phyloP scores from a whole-genome alignment of 2,329 filamentous ascomycete species.

The Penicillium italicum region DNA sequence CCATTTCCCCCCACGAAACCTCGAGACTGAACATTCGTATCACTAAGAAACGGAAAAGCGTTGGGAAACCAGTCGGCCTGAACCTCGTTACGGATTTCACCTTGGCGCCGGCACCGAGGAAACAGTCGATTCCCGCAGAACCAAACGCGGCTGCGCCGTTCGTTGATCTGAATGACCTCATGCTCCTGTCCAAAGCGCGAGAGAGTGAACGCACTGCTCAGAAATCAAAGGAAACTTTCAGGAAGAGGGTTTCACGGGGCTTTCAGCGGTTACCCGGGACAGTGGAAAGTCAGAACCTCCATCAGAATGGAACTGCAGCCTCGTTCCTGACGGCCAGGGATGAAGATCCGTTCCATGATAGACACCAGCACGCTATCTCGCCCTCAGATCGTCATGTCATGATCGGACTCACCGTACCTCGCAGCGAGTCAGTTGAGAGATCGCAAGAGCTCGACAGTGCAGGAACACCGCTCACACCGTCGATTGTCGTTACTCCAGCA shows the following conservation, averaged over 20 bases:
- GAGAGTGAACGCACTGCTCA: conserved; percentile 32
- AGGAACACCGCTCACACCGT: conserved; percentile 42
- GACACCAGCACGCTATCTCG: conserved; percentile 36
- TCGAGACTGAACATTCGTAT: conserved; percentile 16
- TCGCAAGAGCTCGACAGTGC: conserved; percentile 28
- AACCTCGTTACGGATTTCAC: conserved; percentile 45
- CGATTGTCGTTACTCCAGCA: conserved; percentile 47
- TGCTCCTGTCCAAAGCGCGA: conserved; percentile 32
- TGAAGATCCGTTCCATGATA: conserved; percentile 23
- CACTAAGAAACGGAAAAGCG: conserved; percentile 23
- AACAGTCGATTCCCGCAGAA: background rate
- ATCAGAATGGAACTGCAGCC: conserved; percentile 9
- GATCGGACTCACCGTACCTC: conserved; percentile 45
- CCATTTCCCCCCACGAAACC: conserved; percentile 7
- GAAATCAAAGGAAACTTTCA: conserved; percentile 21
- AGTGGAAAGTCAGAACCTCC: background rate
- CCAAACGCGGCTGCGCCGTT: conserved; percentile 21
- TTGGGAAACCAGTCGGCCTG: conserved; percentile 35
- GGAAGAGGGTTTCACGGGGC: conserved; percentile 20
- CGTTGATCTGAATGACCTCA: conserved; percentile 40
- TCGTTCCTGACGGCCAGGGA: conserved; percentile 16
- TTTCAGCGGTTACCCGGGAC: conserved; percentile 21
- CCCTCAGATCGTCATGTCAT: conserved; percentile 46
- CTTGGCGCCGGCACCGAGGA: conserved; percentile 11
- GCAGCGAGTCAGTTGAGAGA: conserved; percentile 28